These are phyloP conservation scores for Paraphysoderma sedebokerense DNA, from an alignment of 371 early-diverging fungal genomes.

Conservation along the genomic window DNA sequence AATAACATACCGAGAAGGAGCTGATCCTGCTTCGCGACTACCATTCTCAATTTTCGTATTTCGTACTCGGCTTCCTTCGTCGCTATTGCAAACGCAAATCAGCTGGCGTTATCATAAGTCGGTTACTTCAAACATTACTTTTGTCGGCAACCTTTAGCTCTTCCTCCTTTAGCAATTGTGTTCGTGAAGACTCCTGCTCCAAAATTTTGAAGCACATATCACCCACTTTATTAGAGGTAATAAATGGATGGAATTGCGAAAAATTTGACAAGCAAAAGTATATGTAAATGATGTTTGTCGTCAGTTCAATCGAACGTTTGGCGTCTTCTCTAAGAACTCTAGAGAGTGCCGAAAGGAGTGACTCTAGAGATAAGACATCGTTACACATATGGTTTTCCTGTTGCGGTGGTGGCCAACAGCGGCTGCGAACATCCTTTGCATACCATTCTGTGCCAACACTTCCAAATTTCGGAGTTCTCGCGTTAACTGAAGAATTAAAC, in stretches of 20 bases:
- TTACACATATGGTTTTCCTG: too few relatives aligned
- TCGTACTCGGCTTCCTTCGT: slow-evolving; percentile 11
- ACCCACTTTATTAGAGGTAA: slow-evolving; percentile 28
- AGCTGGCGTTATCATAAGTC: too few relatives aligned
- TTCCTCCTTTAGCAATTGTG: background rate
- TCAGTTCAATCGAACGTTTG: slow-evolving; percentile 19
- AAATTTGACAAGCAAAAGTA: slow-evolving; percentile 28
- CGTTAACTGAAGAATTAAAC: slow-evolving; percentile 19
- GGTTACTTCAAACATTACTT: too few relatives aligned
- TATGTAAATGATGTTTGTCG: slow-evolving; percentile 25
- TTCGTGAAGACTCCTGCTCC: slow-evolving; percentile 17
- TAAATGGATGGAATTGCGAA: slow-evolving; percentile 18
- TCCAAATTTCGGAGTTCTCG: slow-evolving; percentile 15
- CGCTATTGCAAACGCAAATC: too few relatives aligned
- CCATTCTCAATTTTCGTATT: slow-evolving; percentile 19
- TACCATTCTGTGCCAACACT: slow-evolving; percentile 15
- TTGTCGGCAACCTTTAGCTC: background rate
- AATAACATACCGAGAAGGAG: slow-evolving; percentile 25
- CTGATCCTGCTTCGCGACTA: slow-evolving; percentile 27
- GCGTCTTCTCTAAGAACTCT: slow-evolving; percentile 30
- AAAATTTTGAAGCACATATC: slow-evolving; percentile 26
- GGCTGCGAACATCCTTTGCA: too few relatives aligned
- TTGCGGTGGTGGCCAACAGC: too few relatives aligned
- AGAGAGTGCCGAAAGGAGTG: slow-evolving; percentile 27
- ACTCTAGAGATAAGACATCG: slow-evolving; percentile 9